These are phyloP conservation scores for Xylogone sp. DNA, from an alignment of 2,329 filamentous ascomycete genomes.

Conservation along the genomic window DNA sequence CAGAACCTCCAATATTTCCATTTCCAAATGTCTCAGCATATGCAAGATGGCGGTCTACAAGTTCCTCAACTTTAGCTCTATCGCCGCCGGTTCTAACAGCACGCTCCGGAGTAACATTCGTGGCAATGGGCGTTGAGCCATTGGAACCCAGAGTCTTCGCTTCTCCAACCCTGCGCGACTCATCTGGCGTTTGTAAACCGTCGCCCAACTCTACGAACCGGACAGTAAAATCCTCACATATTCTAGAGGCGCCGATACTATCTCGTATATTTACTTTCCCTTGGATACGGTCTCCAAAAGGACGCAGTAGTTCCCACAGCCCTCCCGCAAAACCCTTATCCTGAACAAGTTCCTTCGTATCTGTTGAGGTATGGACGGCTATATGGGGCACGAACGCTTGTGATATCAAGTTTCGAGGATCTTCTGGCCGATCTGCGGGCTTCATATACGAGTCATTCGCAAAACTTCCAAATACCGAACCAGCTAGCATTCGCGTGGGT, in stretches of 20 bases:
- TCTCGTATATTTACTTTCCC: conserved; percentile 90
- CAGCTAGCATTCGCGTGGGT: conserved; percentile 51
- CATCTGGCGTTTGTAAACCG: conserved; percentile 48
- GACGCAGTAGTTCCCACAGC: conserved; percentile 79
- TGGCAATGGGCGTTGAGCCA: conserved; percentile 13
- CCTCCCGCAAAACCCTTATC: conserved; percentile 84
- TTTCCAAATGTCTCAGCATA: conserved; percentile 58
- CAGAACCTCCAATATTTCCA: conserved; percentile 21
- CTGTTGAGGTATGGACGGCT: conserved; percentile 78
- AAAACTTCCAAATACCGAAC: conserved; percentile 51
- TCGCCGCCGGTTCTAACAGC: conserved; percentile 37
- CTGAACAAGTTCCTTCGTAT: conserved; percentile 75
- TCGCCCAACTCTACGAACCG: conserved; percentile 74
- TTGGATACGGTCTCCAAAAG: conserved; percentile 83
- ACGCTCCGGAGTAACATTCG: conserved; percentile 13
- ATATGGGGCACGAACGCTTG: conserved; percentile 87
- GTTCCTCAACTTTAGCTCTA: conserved; percentile 70
- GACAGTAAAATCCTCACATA: conserved; percentile 86
- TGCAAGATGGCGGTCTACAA: conserved; percentile 74
- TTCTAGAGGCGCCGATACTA: conserved; percentile 77
- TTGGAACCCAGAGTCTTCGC: conserved; percentile 16
- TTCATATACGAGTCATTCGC: conserved; percentile 1
- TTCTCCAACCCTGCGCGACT: conserved; percentile 29
- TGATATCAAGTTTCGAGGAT: conserved; percentile 65
- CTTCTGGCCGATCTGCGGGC: conserved; percentile 25